Evolutionary conservation across 106 monocot species (phyloP).

Genomic region (Dendrobium huoshanense): DNA sequence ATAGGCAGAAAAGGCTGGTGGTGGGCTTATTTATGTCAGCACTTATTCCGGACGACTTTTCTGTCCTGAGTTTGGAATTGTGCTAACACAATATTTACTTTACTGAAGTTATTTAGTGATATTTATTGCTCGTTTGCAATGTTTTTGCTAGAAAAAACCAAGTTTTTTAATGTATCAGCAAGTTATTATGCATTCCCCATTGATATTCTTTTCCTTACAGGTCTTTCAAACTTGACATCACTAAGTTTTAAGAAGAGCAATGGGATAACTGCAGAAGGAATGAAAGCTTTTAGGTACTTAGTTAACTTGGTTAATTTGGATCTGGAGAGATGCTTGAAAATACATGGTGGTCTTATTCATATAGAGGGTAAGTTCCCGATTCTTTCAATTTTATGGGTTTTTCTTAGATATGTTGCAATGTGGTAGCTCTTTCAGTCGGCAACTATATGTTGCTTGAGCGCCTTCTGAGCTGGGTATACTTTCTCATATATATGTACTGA

Average conservation of each 20-base stretch:
- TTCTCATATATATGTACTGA: not conserved
- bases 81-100: not conserved
- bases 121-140: not conserved
- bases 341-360: conserved; percentile 86
- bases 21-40: not conserved
- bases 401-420: not conserved
- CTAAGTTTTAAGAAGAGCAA: conserved; percentile 84
- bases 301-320: conserved; percentile 83
- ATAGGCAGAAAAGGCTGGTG: not conserved
- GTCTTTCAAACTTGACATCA: conserved; percentile 73
- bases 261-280: conserved; percentile 73
- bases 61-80: not conserved
- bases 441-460: not conserved
- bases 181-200: not conserved
- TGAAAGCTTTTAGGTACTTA: conserved; percentile 64
- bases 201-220: conserved; percentile 27
- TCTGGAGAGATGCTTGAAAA: conserved; percentile 76
- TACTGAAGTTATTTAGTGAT: not conserved
- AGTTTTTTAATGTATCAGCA: not conserved
- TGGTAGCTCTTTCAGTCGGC: not conserved
- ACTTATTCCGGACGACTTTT: not conserved
- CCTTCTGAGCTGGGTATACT: not conserved
- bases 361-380: conserved; percentile 53
- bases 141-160: not conserved
- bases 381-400: not conserved